Evolutionary conservation across 1,284 basidiomycete genomes (phyloP).

Genomic region (Ustanciosporium gigantosporum): DNA sequence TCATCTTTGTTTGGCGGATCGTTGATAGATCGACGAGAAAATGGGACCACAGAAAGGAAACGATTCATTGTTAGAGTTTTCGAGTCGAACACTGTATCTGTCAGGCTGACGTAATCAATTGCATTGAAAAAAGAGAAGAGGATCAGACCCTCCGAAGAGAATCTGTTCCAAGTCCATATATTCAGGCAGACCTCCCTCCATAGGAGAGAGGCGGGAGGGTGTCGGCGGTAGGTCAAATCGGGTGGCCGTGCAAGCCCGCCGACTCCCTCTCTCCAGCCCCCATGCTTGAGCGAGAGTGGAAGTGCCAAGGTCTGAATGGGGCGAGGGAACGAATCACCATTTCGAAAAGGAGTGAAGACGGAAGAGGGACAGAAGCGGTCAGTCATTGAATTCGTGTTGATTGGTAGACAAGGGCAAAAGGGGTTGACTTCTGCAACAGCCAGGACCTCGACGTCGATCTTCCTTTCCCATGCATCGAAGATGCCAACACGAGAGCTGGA

Average conservation of each 20-base stretch:
- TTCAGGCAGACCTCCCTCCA: slow-evolving; percentile 45
- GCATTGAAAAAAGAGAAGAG: slow-evolving; percentile 5
- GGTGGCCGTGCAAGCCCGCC: slow-evolving; percentile 48
- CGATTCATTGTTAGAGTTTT: no score
- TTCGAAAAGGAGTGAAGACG: neutral
- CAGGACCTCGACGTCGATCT: no score
- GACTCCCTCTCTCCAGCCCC: slow-evolving; percentile 45
- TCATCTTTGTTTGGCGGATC: no score
- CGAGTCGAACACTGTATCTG: no score
- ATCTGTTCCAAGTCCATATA: slow-evolving; percentile 34
- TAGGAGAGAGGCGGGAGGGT: slow-evolving; percentile 45
- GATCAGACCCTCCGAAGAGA: slow-evolving; percentile 17
- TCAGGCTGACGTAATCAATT: slow-evolving; percentile 25
- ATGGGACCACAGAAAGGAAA: no score
- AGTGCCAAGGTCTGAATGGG: slow-evolving; percentile 41
- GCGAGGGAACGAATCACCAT: neutral
- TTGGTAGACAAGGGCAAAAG: no score
- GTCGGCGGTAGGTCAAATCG: slow-evolving; percentile 45
- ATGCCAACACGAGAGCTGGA: no score
- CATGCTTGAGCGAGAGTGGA: slow-evolving; percentile 48
- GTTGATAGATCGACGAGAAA: no score
- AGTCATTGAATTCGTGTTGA: no score
- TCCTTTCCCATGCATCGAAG: no score
- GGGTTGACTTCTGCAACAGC: no score
- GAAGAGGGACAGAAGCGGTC: no score